Conservation (phyloP, 305 asterid genomes). For the Fraxinus albicans region DNA sequence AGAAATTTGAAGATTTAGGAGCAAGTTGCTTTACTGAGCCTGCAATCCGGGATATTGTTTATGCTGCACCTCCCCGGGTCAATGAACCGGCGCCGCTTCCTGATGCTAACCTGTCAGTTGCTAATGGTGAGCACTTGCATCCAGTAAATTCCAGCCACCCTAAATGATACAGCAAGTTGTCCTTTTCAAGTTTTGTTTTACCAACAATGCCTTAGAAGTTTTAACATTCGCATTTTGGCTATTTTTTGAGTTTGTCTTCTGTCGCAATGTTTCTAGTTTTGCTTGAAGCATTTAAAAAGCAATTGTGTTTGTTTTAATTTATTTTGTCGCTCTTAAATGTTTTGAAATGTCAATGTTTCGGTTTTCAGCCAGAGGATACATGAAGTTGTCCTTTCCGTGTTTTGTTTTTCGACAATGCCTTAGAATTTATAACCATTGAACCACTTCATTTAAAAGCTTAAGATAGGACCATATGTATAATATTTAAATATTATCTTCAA, state of each 20-base stretch:
- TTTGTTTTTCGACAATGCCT: not conserved
- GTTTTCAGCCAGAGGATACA: not conserved
- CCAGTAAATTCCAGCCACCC: not conserved
- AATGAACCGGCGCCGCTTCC: constrained; percentile 53
- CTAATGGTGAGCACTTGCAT: constrained; percentile 43
- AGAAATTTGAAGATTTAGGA: constrained; percentile 68
- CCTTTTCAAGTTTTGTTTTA: not conserved
- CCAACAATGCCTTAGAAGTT: not conserved
- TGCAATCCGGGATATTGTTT: constrained; percentile 64
- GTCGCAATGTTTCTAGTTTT: not conserved
- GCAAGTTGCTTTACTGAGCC: constrained; percentile 79
- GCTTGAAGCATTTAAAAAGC: constrained; percentile 11
- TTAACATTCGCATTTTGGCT: not conserved
- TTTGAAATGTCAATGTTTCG: not conserved
- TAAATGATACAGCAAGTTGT: not conserved
- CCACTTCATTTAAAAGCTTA: not conserved
- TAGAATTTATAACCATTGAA: not conserved
- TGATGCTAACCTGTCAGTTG: constrained; percentile 34
- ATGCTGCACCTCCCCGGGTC: constrained; percentile 71
- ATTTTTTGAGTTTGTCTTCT: not conserved
- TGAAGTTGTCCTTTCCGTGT: not conserved
- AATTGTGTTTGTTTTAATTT: not conserved
- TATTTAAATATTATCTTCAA: not conserved
- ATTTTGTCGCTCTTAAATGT: not conserved
- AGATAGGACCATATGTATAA: not conserved